Conservation (phyloP, 495 filamentous ascomycete genomes). For the Pseudevernia furfuracea region DNA sequence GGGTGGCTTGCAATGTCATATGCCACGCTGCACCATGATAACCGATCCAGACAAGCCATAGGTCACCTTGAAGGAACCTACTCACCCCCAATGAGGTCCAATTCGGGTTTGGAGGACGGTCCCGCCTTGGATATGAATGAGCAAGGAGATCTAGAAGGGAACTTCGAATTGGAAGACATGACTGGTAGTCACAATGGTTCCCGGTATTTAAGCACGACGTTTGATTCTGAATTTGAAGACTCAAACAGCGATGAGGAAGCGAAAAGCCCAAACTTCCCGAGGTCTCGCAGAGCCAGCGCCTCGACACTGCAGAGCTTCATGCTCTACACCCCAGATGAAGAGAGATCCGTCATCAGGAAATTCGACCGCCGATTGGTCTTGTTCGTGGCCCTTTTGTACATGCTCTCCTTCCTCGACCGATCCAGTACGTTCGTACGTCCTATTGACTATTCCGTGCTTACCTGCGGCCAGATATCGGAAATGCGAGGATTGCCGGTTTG, state of each 20-base stretch:
- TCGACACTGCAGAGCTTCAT: conserved; percentile 45
- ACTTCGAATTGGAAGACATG: conserved; percentile 13
- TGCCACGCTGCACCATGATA: conserved; percentile 8
- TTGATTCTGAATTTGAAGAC: background rate
- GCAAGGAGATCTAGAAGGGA: background rate
- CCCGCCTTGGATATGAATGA: background rate
- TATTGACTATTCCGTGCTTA: conserved; percentile 12
- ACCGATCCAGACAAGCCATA: conserved; percentile 2
- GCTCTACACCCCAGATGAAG: conserved; percentile 69
- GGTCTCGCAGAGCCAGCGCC: conserved; percentile 29
- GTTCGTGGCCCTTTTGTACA: conserved; percentile 73
- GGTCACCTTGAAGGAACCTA: background rate
- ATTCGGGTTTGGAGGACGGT: conserved; percentile 4
- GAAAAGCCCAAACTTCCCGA: background rate
- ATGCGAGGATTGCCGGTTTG: conserved; percentile 68
- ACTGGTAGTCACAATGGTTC: background rate
- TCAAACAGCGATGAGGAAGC: background rate
- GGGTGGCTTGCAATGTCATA: conserved; percentile 9
- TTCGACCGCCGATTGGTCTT: conserved; percentile 70
- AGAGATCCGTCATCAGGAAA: conserved; percentile 59
- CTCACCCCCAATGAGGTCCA: conserved; percentile 2
- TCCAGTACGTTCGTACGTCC: conserved; percentile 49
- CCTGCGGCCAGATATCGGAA: conserved; percentile 57
- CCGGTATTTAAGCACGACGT: background rate
- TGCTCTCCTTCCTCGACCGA: conserved; percentile 73